Evolutionary conservation across 2,329 filamentous ascomycete species (phyloP), one percentile per base, ranked within the genome.

Genomic region (Colletotrichum tamarilloi): DNA sequence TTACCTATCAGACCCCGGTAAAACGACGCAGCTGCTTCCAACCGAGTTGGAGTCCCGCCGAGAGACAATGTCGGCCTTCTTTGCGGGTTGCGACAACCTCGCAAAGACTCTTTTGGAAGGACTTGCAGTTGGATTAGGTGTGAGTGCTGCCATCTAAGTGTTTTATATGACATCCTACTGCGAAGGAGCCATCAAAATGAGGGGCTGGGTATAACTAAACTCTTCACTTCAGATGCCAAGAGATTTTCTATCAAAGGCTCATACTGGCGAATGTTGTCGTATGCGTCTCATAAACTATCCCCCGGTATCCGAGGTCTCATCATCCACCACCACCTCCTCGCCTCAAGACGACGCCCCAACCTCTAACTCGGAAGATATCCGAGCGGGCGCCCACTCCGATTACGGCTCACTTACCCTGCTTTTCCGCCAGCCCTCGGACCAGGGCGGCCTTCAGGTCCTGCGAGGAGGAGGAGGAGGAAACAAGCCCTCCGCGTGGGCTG

Each of bases 361-460:
- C 5, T 85, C 85, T 3, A 78, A 81, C 6, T 81, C 78, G 75
- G 78, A 84, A 62, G 94, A 96, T 78, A 90, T 98, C 74, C 92
- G 96, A 30, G 96, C 96, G 5, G 97, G 96, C 68, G 95, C 96
- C 0, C 96, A 98, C 82, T 96, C 93, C 4, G 95, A 98, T 84
- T 98, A 97, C 83, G 91, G 91, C 67, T 90, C 88, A 69, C 83
- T 92, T 67, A 92, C 91, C 1, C 85, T 92, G n/a, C 89, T 98
- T 11, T 98, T 99, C 86, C 95, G 97, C 76, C 74, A 75, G 38
- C 62, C 68, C 89, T 95, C 3, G 0, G 93, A 93, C 1, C 95
- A 98, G 78, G 92, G 95, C 0, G 97, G 97, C 0, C 87, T 99
- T 1, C 95, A 99, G 81, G 92, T 98, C 73, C 87, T 92, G 4